A percentile compares a stretch with the other conserved stretches of the same genome.
phyloP scores from a whole-genome alignment of 164 flowering plant genomes.

The Vitis cinerea region DNA sequence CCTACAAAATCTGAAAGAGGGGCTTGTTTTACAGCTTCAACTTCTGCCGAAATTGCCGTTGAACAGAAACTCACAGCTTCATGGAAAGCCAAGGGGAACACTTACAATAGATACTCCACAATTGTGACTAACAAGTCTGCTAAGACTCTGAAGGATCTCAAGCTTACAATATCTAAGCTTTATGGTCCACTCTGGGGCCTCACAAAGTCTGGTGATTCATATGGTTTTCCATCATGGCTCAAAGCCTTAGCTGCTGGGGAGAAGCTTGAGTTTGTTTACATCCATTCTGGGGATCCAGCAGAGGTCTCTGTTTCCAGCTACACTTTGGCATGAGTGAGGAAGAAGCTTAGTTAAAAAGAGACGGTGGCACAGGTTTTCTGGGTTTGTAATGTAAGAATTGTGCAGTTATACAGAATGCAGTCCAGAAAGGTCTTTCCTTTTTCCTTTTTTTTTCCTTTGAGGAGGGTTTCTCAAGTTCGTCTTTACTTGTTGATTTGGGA shows the following conservation, averaged over 20 bases:
- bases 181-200: conserved; percentile 93
- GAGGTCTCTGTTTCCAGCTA: conserved; percentile 55
- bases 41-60: conserved; percentile 39
- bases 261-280: conserved; percentile 80
- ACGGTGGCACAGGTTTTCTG: conserved; percentile 12
- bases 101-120: conserved; percentile 78
- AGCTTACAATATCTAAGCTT: conserved; percentile 63
- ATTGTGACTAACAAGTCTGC: conserved; percentile 66
- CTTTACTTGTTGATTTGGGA: conserved; percentile 21
- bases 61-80: conserved; percentile 59
- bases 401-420: conserved; percentile 50
- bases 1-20: neutral
- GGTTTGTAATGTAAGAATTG: conserved; percentile 31
- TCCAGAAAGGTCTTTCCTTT: conserved; percentile 21
- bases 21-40: conserved; percentile 36
- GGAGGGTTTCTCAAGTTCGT: neutral
- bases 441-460: conserved; percentile 1
- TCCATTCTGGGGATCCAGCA: conserved; percentile 65
- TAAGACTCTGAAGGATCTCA: conserved; percentile 56
- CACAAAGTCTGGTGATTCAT: conserved; percentile 37
- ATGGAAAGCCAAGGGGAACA: conserved; percentile 59
- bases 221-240: conserved; percentile 68
- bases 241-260: conserved; percentile 56
- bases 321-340: conserved; percentile 41
- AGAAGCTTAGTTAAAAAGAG: neutral